phyloP scores from a whole-genome alignment of 805 yeast species.

The Pichia eremophila region DNA sequence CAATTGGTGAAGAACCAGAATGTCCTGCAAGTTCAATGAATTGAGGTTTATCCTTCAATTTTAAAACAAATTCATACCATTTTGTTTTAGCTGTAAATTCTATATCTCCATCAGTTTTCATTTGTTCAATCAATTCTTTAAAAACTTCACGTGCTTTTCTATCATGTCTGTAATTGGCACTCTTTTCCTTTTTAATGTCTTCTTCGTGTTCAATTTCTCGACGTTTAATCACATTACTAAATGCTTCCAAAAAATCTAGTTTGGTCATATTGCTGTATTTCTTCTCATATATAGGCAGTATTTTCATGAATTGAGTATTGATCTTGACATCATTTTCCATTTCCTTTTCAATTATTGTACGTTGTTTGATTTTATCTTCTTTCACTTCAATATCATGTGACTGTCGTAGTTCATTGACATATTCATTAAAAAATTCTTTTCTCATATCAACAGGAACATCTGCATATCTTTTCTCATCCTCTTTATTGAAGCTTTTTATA shows the following conservation, averaged over 20 bases:
- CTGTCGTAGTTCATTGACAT: slow-evolving; percentile 9
- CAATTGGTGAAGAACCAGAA: slow-evolving; percentile 68
- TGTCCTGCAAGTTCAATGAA: slow-evolving; percentile 62
- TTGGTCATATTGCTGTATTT: slow-evolving; percentile 30
- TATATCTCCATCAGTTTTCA: slow-evolving; percentile 20
- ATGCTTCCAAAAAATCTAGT: slow-evolving; percentile 51
- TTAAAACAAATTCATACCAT: slow-evolving; percentile 49
- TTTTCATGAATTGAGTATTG: not conserved
- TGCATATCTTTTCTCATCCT: slow-evolving; percentile 8
- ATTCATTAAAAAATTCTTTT: slow-evolving; percentile 26
- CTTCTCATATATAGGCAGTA: not conserved
- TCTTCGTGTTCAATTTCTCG: slow-evolving; percentile 25
- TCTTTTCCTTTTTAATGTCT: slow-evolving; percentile 22
- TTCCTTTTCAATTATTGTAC: not conserved
- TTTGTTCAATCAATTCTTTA: slow-evolving; percentile 34
- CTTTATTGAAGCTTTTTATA: slow-evolving; percentile 28
- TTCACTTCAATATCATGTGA: slow-evolving; percentile 32
- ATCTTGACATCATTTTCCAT: not conserved
- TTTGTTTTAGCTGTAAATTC: slow-evolving; percentile 38
- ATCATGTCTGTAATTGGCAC: slow-evolving; percentile 44
- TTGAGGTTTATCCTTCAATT: slow-evolving; percentile 43
- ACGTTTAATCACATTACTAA: slow-evolving; percentile 26
- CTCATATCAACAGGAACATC: slow-evolving; percentile 38
- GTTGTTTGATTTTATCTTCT: not conserved
- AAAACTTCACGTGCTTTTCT: slow-evolving; percentile 58